These are phyloP conservation scores for Rosa hybrid DNA, from an alignment of 331 rosid genomes.

Conservation along the genomic window DNA sequence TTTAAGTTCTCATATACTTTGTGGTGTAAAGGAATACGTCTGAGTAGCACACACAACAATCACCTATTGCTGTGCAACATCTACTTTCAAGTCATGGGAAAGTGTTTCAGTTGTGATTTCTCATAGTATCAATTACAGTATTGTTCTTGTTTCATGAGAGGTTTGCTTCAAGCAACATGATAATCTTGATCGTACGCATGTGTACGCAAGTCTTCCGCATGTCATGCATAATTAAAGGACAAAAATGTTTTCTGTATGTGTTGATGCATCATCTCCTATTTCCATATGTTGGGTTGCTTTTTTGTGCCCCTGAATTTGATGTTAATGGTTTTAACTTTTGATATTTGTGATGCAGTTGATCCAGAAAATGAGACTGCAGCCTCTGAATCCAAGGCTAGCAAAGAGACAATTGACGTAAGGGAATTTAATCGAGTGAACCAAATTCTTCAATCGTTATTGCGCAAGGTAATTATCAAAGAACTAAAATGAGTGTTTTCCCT, in stretches of 20 bases:
- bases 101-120: neutral
- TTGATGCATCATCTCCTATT: neutral
- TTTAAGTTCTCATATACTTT: neutral
- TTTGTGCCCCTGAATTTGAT: neutral
- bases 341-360: conserved; percentile 56
- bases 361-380: conserved; percentile 61
- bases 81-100: neutral
- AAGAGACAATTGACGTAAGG: conserved; percentile 70
- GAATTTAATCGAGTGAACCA: conserved; percentile 80
- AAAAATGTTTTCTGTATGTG: neutral
- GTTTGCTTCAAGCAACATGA: conserved; percentile 5
- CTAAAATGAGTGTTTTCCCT: neutral
- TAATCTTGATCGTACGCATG: neutral
- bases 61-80: neutral
- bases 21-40: neutral
- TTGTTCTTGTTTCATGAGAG: neutral
- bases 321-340: conserved; percentile 7
- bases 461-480: conserved; percentile 54
- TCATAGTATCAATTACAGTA: neutral
- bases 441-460: conserved; percentile 79
- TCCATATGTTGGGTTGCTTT: neutral
- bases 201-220: neutral
- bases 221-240: neutral
- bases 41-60: neutral
- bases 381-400: conserved; percentile 60